Conservation (phyloP, 1,284 basidiomycete species). For the Ceratorhiza oryzae-sativae region DNA sequence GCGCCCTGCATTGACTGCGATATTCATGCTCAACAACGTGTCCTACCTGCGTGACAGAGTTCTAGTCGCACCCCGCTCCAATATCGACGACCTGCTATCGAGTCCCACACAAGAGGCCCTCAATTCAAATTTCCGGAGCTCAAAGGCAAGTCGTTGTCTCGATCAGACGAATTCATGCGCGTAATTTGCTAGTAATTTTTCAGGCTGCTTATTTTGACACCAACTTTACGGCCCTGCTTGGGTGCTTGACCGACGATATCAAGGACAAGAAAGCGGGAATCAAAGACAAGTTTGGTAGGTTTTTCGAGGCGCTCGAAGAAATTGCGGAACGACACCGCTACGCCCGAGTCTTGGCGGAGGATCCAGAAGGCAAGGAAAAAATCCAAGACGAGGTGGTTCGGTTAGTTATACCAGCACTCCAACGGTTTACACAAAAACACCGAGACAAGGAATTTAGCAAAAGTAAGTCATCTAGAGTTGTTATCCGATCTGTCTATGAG, state of each 20-base stretch:
- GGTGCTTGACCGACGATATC: conserved; percentile 70
- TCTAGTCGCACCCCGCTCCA: conserved; percentile 58
- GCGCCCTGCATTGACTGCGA: conserved; percentile 70
- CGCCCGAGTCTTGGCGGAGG: conserved; percentile 73
- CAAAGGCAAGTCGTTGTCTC: conserved; percentile 55
- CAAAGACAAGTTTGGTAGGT: conserved; percentile 80
- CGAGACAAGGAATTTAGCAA: conserved; percentile 82
- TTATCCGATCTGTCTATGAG: conserved; percentile 7
- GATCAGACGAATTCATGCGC: not conserved
- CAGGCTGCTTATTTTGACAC: conserved; percentile 76
- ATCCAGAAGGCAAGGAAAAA: conserved; percentile 61
- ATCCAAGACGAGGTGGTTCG: conserved; percentile 75
- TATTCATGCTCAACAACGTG: conserved; percentile 80
- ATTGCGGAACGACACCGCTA: conserved; percentile 73
- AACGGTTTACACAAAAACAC: conserved; percentile 74
- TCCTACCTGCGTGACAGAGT: conserved; percentile 68
- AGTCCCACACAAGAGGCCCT: conserved; percentile 66
- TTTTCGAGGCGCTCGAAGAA: conserved; percentile 79
- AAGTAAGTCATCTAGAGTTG: conserved; percentile 59
- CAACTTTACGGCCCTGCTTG: conserved; percentile 77
- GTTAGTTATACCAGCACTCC: conserved; percentile 73
- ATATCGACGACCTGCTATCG: conserved; percentile 59
- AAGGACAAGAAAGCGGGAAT: conserved; percentile 69
- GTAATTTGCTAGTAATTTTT: not conserved
- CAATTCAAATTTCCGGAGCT: conserved; percentile 72